Conservation (phyloP, 768 basidiomycete genomes). For the Suillus brevipes region DNA sequence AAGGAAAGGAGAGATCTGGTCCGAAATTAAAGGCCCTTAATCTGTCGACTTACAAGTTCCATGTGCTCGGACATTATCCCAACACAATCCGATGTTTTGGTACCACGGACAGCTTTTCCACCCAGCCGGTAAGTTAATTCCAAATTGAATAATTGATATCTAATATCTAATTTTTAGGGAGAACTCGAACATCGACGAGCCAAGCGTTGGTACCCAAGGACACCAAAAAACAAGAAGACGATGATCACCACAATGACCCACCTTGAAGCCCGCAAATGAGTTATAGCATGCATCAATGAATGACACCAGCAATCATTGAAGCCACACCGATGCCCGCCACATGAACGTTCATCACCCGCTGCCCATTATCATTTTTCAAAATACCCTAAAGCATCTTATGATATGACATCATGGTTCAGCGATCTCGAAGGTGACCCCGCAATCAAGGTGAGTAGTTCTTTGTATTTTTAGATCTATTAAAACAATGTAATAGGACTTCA, state of each 20-base stretch:
- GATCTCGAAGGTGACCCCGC: neutral
- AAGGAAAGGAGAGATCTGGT: neutral
- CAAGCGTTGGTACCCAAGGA: conserved; percentile 38
- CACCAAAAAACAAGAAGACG: conserved; percentile 34
- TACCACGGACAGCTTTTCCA: conserved; percentile 39
- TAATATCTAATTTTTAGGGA: conserved; percentile 29
- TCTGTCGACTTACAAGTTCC: conserved; percentile 17
- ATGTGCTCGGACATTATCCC: conserved; percentile 12
- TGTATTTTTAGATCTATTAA: too few relatives aligned
- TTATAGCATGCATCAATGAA: conserved; percentile 12
- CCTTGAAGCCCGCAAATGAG: neutral
- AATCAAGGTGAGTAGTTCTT: too few relatives aligned
- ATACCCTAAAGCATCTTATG: conserved; percentile 30
- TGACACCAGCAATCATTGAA: neutral
- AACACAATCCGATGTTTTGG: conserved; percentile 22
- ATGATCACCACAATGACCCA: conserved; percentile 10
- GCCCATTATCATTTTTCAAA: conserved; percentile 25
- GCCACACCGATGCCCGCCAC: conserved; percentile 16
- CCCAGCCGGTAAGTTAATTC: conserved; percentile 29
- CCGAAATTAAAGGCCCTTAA: conserved; percentile 16
- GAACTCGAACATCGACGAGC: conserved; percentile 37
- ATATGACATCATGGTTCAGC: conserved; percentile 16
- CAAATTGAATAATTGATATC: neutral
- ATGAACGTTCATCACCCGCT: conserved; percentile 18
- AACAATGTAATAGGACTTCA: too few relatives aligned